Evolutionary conservation across 768 basidiomycete species (phyloP).

Genomic region (Trametes gibbosa): DNA sequence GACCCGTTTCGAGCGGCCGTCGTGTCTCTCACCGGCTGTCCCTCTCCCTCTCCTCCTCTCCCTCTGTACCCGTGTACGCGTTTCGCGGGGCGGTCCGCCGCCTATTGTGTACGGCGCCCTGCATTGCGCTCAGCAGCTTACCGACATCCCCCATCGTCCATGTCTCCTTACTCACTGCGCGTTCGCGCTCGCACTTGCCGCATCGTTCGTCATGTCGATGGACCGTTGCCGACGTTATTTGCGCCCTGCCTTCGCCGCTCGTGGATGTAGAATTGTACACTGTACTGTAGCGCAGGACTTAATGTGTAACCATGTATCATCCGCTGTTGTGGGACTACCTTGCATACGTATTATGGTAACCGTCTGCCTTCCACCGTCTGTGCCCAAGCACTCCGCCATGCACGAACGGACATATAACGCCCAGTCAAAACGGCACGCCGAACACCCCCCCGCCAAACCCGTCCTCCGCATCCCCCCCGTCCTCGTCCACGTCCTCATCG

Average conservation of each 20-base stretch:
- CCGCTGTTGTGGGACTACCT: not conserved
- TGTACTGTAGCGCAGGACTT: not conserved
- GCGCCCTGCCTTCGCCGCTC: not conserved
- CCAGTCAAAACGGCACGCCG: no score
- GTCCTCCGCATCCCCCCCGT: no score
- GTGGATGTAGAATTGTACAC: not conserved
- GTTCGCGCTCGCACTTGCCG: not conserved
- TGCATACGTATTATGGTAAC: not conserved
- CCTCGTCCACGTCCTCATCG: constrained; percentile 12
- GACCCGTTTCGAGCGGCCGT: not conserved
- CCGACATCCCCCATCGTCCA: no score
- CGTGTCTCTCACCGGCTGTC: not conserved
- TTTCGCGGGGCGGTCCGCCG: no score
- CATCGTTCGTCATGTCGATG: not conserved
- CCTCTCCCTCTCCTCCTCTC: no score
- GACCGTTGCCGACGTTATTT: not conserved
- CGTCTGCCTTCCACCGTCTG: not conserved
- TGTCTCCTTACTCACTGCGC: no score
- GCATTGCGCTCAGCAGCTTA: no score
- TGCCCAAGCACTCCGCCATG: no score
- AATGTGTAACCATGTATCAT: not conserved
- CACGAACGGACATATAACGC: no score
- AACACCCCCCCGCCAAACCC: no score
- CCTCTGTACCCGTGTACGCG: no score
- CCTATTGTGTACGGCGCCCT: no score